Evolutionary conservation across 2,329 filamentous ascomycete genomes (phyloP).

Genomic region (Parastagonospora avenae): DNA sequence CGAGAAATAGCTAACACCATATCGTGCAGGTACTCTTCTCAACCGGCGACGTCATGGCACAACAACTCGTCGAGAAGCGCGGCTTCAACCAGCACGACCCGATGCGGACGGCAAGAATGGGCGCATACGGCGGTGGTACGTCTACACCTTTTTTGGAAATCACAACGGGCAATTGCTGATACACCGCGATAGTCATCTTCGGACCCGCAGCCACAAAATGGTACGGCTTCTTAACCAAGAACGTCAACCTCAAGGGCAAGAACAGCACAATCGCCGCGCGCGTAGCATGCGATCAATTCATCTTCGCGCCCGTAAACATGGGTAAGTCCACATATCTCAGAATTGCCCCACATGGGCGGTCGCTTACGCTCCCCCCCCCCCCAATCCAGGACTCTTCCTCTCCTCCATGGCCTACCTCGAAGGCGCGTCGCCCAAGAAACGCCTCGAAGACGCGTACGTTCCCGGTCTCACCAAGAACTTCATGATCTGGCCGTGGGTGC

Average conservation of each 20-base stretch:
- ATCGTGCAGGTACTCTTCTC: slow-evolving; percentile 75
- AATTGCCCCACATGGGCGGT: background rate
- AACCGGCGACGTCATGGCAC: slow-evolving; percentile 86
- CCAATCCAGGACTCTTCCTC: slow-evolving; percentile 69
- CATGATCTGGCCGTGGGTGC: slow-evolving; percentile 85
- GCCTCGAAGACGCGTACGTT: slow-evolving; percentile 72
- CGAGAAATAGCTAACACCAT: slow-evolving; percentile 1
- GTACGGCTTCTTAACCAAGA: slow-evolving; percentile 78
- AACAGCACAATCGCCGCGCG: slow-evolving; percentile 76
- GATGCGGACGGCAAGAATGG: slow-evolving; percentile 76
- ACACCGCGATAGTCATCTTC: slow-evolving; percentile 67
- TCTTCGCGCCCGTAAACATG: slow-evolving; percentile 86
- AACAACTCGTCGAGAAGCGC: slow-evolving; percentile 85
- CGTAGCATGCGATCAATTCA: slow-evolving; percentile 75
- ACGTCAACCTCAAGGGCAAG: slow-evolving; percentile 66
- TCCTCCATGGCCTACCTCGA: slow-evolving; percentile 84
- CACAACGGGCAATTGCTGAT: slow-evolving; percentile 1
- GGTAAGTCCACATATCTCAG: slow-evolving; percentile 32
- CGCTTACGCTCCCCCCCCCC: background rate
- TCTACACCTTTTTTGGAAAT: slow-evolving; percentile 22
- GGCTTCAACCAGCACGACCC: slow-evolving; percentile 76
- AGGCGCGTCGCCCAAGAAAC: slow-evolving; percentile 67
- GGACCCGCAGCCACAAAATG: slow-evolving; percentile 86
- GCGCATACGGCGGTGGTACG: slow-evolving; percentile 76
- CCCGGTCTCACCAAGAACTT: slow-evolving; percentile 81